phyloP scores from a whole-genome alignment of 305 asterid species.

The Stenogyne calaminthoides region DNA sequence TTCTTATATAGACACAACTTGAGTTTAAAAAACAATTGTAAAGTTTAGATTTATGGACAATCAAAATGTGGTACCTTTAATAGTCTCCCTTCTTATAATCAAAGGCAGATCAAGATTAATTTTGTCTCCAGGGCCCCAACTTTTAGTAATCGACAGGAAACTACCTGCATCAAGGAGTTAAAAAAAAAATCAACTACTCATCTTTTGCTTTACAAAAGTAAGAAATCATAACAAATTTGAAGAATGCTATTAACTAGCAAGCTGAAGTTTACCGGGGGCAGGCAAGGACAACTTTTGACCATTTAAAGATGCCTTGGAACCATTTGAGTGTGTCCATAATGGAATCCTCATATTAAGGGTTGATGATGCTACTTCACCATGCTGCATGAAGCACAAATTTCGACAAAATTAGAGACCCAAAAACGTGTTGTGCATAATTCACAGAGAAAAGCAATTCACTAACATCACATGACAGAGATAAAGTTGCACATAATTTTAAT shows the following conservation, averaged over 20 bases:
- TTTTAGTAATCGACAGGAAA: constrained; percentile 50
- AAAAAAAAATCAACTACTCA: constrained; percentile 18
- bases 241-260: constrained; percentile 5
- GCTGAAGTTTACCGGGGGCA: constrained; percentile 50
- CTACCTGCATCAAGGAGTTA: constrained; percentile 49
- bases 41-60: not conserved
- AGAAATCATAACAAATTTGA: not conserved
- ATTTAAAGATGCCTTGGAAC: constrained; percentile 55
- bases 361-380: constrained; percentile 39
- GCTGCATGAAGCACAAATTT: constrained; percentile 36
- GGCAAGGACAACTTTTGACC: constrained; percentile 49
- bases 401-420: not conserved
- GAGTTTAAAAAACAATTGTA: not conserved
- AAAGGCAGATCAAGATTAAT: constrained; percentile 63
- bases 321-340: constrained; percentile 52
- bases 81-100: constrained; percentile 62
- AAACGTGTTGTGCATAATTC: not conserved
- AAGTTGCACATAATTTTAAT: not conserved
- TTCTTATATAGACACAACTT: not conserved
- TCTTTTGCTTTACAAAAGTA: not conserved
- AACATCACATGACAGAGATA: too few species aligned
- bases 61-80: constrained; percentile 56
- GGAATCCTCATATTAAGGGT: constrained; percentile 70
- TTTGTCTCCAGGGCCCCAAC: constrained; percentile 68
- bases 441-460: too few species aligned